These are phyloP conservation scores for Hanseniaspora sp. DNA, from an alignment of 1,139 yeast genomes.

Conservation along the genomic window DNA sequence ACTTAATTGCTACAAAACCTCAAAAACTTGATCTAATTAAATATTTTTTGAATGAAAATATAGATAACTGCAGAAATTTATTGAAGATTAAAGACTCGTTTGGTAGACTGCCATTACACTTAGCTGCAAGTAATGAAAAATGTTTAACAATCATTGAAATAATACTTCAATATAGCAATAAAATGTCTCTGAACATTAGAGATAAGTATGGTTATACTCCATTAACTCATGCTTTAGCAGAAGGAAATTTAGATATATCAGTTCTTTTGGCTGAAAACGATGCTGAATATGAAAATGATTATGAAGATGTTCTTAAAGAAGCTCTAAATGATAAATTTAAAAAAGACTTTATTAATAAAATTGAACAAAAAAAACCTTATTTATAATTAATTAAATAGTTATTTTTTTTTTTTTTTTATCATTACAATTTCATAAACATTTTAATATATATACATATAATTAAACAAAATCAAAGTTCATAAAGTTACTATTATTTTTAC, in stretches of 20 bases:
- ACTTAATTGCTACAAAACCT: constrained; percentile 59
- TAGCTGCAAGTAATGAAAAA: constrained; percentile 72
- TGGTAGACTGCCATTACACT: constrained; percentile 58
- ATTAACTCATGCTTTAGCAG: constrained; percentile 82
- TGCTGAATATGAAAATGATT: constrained; percentile 51
- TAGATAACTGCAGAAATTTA: constrained; percentile 43
- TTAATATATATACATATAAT: background rate
- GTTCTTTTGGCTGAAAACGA: constrained; percentile 48
- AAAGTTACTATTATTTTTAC: background rate
- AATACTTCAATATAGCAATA: constrained; percentile 35
- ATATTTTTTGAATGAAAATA: constrained; percentile 39
- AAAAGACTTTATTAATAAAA: constrained; percentile 30
- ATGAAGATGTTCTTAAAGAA: constrained; percentile 48
- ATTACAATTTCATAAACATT: background rate
- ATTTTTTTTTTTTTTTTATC: background rate
- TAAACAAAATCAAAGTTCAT: too few species aligned
- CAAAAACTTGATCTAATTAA: constrained; percentile 45
- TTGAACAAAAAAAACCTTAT: constrained; percentile 1
- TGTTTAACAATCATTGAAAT: constrained; percentile 36
- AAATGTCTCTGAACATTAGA: constrained; percentile 54
- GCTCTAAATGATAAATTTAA: constrained; percentile 52
- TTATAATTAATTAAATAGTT: background rate
- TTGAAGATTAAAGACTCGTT: constrained; percentile 45
- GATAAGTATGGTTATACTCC: constrained; percentile 77
- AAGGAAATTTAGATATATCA: constrained; percentile 77